Evolutionary conservation across 164 flowering plant genomes (phyloP).

Genomic region (Pachysandra terminalis): DNA sequence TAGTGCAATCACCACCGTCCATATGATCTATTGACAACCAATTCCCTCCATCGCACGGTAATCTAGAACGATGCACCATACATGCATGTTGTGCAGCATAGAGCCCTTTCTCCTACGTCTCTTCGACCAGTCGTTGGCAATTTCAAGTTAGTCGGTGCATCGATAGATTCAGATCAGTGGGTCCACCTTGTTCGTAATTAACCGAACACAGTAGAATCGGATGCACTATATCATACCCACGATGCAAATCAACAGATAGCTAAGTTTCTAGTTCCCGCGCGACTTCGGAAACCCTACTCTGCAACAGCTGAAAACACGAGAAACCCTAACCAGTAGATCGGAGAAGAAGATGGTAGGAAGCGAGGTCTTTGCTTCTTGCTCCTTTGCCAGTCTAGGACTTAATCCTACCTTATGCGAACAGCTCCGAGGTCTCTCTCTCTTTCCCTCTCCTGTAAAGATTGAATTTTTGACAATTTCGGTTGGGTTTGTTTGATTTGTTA

Average conservation of each 20-base stretch:
- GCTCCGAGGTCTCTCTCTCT: slow-evolving; percentile 52
- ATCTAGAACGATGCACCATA: no score
- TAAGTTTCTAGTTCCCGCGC: background rate
- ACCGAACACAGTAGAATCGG: background rate
- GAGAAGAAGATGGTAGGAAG: slow-evolving; percentile 4
- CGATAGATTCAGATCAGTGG: no score
- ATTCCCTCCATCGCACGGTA: no score
- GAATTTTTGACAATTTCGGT: background rate
- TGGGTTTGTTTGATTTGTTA: background rate
- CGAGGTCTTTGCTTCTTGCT: slow-evolving; percentile 64
- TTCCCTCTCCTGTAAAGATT: background rate
- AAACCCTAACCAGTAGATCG: no score
- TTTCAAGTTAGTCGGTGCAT: background rate
- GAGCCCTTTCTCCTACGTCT: no score
- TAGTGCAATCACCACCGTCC: no score
- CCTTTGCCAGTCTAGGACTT: slow-evolving; percentile 81
- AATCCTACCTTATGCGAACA: slow-evolving; percentile 61
- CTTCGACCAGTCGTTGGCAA: no score
- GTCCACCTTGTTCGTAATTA: background rate
- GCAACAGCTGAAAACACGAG: no score
- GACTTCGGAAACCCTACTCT: background rate
- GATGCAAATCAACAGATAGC: background rate
- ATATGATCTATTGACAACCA: no score
- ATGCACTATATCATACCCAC: background rate
- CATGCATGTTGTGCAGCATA: no score